Base-by-base conservation (phyloP, 371 early-diverging fungal species). In the Mortierella sp. region DNA sequence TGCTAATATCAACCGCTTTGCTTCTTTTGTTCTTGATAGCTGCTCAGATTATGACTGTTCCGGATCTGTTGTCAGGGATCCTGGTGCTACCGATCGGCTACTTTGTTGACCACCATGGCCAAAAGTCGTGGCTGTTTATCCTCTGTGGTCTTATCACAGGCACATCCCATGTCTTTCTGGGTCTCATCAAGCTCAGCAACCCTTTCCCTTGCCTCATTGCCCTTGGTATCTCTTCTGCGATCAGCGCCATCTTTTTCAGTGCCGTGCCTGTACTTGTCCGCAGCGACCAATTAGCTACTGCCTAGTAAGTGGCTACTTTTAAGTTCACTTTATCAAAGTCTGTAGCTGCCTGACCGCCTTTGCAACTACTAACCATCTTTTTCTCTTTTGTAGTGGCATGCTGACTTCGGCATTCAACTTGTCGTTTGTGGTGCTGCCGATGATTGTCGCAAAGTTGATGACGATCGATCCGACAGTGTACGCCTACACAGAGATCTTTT, bases 21-120 rank as follows among this genome's bases (percentile, higher is more conserved):
- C 26, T 24, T 50, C 16, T 31, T 16, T 31, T 31, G 4, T 14
- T 31, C 2, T 29, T 1, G 31, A 55, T 53, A 76, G 76, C 76
- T 39, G 77, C 77, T 19, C 77, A 77, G 71, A 83, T 89, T 52
- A 91, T 89, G 89, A 73, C 70, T 11, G 79, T 92, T 14, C 92
- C 91, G 6, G 92, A 91, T 64, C 80, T 89, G n/a, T 82, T 90
- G 24, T 88, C 91, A 0, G 88, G 88, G 3, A 40, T 90, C 29
- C 75, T 91, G 14, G 87, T 89, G 8, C 88, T 90, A 2, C 77
- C 88, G 22, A 83, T 85, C 58, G 92, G 92, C 19, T 71, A 77
- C 37, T 76, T 90, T 55, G 87, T 89, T 10, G 91, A 91, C 71
- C 79, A 83, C 11, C 85, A 77, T 65, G 92, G 90, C n/a, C 79